Percentiles rank a stretch among this genome's conserved stretches.
These are phyloP conservation scores for Nakaseomyces nivariensis DNA, from an alignment of 1,139 yeast genomes.

Conservation along the genomic window DNA sequence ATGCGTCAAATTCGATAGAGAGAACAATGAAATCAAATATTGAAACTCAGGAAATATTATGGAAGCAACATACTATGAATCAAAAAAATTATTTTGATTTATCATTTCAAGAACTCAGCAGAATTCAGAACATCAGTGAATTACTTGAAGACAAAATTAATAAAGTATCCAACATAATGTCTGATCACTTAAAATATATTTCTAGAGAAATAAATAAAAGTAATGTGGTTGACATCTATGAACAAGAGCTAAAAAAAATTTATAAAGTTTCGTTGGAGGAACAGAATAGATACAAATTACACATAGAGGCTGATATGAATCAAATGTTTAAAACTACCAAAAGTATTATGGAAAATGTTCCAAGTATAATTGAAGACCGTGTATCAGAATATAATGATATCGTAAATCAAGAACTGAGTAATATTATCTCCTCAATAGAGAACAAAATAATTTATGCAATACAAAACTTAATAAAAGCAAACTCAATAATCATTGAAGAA, in stretches of 20 bases:
- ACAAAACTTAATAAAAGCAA: background rate
- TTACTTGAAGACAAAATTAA: background rate
- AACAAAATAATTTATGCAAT: background rate
- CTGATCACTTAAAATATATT: background rate
- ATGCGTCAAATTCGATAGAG: background rate
- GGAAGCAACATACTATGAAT: background rate
- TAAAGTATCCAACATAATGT: background rate
- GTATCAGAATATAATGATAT: background rate
- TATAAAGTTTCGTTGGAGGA: background rate
- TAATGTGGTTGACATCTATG: background rate
- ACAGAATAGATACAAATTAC: background rate
- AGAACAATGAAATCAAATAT: background rate
- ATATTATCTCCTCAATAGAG: background rate
- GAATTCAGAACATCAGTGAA: background rate
- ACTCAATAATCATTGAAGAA: background rate
- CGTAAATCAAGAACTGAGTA: background rate
- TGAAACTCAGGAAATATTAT: background rate
- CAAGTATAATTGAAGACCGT: background rate
- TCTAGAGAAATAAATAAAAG: background rate
- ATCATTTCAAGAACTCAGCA: background rate
- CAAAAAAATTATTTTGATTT: background rate
- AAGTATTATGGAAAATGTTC: background rate
- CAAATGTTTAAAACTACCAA: background rate
- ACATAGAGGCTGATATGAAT: background rate
- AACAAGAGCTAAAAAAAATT: background rate